These are phyloP conservation scores for Babjeviella inositovora DNA, from an alignment of 805 yeast species.

Conservation along the genomic window DNA sequence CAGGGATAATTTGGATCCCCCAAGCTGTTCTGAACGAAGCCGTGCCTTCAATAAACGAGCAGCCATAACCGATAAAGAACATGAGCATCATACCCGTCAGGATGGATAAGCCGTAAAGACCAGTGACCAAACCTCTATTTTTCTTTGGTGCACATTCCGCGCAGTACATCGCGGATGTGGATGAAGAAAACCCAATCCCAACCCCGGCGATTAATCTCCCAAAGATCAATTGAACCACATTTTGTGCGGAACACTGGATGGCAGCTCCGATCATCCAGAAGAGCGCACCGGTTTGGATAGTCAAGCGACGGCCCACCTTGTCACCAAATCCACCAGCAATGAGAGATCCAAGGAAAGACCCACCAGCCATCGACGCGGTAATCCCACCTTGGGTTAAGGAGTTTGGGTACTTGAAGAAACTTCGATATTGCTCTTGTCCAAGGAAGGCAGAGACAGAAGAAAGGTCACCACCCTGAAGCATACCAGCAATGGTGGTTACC, in stretches of 20 bases:
- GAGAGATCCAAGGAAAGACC: neutral
- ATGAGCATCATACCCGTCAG: conserved; percentile 63
- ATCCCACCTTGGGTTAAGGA: too few species aligned
- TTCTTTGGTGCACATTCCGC: conserved; percentile 46
- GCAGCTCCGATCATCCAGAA: conserved; percentile 1
- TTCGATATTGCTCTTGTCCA: too few species aligned
- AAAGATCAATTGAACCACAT: conserved; percentile 40
- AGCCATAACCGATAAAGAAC: conserved; percentile 40
- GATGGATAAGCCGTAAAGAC: conserved; percentile 67
- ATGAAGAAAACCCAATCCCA: conserved; percentile 52
- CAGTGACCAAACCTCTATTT: conserved; percentile 48
- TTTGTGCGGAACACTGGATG: conserved; percentile 10
- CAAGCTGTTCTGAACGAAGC: conserved; percentile 49
- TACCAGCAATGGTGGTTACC: too few species aligned
- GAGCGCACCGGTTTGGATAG: neutral
- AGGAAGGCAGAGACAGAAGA: too few species aligned
- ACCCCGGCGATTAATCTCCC: conserved; percentile 45
- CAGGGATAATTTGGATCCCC: conserved; percentile 41
- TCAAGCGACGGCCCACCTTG: neutral
- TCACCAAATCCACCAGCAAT: conserved; percentile 1
- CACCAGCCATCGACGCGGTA: too few species aligned
- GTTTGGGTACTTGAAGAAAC: too few species aligned
- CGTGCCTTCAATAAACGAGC: conserved; percentile 26
- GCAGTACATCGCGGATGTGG: conserved; percentile 52
- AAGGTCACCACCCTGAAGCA: too few species aligned